phyloP scores from a whole-genome alignment of 2,329 filamentous ascomycete species.

The Nakataea oryzae region DNA sequence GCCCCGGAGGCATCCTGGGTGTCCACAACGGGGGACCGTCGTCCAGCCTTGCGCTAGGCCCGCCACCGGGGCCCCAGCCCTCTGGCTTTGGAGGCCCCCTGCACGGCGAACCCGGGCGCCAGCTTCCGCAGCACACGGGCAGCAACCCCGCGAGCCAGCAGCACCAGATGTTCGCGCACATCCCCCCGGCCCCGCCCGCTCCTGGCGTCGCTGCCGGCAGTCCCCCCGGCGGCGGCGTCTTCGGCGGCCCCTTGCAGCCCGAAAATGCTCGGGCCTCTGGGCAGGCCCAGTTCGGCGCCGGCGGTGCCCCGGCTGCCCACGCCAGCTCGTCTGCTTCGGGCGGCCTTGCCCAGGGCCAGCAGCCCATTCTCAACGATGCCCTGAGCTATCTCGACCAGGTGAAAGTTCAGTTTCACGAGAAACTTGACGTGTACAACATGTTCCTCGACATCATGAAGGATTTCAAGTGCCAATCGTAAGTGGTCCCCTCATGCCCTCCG shows the following conservation, averaged over 20 bases:
- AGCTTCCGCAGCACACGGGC: conserved; percentile 35
- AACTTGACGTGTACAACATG: conserved; percentile 92
- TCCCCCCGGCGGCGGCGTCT: conserved; percentile 48
- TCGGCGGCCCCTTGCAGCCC: conserved; percentile 57
- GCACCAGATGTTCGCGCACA: conserved; percentile 48
- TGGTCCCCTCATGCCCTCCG: conserved; percentile 13
- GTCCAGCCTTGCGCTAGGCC: conserved; percentile 40
- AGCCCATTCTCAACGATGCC: conserved; percentile 74
- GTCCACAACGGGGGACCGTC: conserved; percentile 52
- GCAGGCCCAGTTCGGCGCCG: conserved; percentile 41
- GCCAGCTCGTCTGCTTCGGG: conserved; percentile 33
- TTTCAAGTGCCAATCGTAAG: conserved; percentile 93
- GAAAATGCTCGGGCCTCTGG: conserved; percentile 52
- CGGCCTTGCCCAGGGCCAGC: conserved; percentile 64
- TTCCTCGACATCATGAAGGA: conserved; percentile 99
- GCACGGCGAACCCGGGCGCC: conserved; percentile 39
- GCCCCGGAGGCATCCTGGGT: conserved; percentile 77
- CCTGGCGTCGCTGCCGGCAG: conserved; percentile 45
- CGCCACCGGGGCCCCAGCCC: conserved; percentile 34
- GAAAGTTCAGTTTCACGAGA: conserved; percentile 94
- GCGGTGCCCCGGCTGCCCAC: conserved; percentile 24
- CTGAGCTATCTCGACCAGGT: conserved; percentile 96
- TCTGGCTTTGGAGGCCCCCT: conserved; percentile 44
- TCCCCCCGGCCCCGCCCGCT: conserved; percentile 38
- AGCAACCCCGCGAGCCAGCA: conserved; percentile 32